Base-by-base conservation (phyloP, 2,329 filamentous ascomycete genomes). In the Fusarium camptoceras region DNA sequence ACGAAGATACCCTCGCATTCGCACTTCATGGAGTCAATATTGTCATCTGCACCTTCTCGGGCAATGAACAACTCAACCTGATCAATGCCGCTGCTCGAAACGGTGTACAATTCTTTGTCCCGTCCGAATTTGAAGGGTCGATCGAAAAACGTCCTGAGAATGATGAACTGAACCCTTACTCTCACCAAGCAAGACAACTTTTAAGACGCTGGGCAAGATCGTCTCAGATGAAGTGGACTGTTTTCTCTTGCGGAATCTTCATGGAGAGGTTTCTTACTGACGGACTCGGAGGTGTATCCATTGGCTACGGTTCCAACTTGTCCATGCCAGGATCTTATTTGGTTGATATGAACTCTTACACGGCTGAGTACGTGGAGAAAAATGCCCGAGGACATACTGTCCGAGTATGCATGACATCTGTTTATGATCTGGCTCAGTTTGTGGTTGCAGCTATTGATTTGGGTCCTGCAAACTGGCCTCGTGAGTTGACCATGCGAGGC, bases 211-310 rank as follows among this genome's bases (percentile, higher is more conserved):
- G 87, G 77, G 78, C 82, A 16, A 76, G 81, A 7, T 80, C 82
- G 5, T 80, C 62, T 8, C 48, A 64, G 8, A 92, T 94, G 81
- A 84, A 86, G 43, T 92, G 86, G 65, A 93, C 91, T 0, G 83
- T 89, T 27, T 94, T 94, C 78, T 87, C 89, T 0, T 94, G 92
- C 72, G 92, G 92, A 22, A 79, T 94, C 30, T 88, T 94, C 69
- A 94, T 93, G 83, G 92, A 94, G 76, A 84, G 91, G 1, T 94
- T 94, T 73, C 88, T 88, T 22, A 89, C 89, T 0, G 88, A 87
- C 5, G 92, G 92, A 0, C 84, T 94, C 62, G 83, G 83, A 15
- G 81, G 83, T 20, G 84, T 88, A 56, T 82, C 84, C 34, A 89
- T 94, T 48, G 91, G 91, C 1, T 73, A 75, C 28, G 83, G 84